phyloP scores from a whole-genome alignment of 2,329 filamentous ascomycete genomes.

The Dactylonectria estremocensis region DNA sequence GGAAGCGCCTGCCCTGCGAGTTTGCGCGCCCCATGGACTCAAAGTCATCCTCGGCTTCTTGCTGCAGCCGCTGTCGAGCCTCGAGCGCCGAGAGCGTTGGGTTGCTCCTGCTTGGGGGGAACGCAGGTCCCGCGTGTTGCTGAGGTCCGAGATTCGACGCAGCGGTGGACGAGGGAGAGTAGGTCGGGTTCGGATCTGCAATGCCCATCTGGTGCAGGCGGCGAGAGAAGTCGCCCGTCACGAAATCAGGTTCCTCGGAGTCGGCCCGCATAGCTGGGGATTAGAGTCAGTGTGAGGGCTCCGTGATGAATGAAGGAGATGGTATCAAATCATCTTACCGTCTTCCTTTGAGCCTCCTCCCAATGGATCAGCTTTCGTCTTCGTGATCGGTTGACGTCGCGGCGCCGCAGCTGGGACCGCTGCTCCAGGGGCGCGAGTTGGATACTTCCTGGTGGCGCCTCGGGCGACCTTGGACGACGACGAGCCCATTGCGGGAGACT shows the following conservation, averaged over 20 bases:
- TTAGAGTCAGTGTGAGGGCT: slow-evolving; percentile 25
- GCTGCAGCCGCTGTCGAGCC: slow-evolving; percentile 62
- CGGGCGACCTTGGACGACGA: slow-evolving; percentile 62
- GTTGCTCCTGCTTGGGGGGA: slow-evolving; percentile 56
- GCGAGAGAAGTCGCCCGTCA: slow-evolving; percentile 62
- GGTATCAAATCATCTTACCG: slow-evolving; percentile 29
- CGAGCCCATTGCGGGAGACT: slow-evolving; percentile 58
- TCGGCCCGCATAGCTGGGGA: slow-evolving; percentile 58
- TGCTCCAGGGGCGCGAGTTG: slow-evolving; percentile 54
- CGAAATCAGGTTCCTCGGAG: slow-evolving; percentile 58
- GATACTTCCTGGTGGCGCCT: slow-evolving; percentile 61
- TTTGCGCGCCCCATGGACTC: slow-evolving; percentile 55
- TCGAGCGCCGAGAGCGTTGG: slow-evolving; percentile 65
- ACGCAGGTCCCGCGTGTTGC: slow-evolving; percentile 46
- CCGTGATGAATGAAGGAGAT: background rate
- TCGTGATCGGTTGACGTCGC: slow-evolving; percentile 37
- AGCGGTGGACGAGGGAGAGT: slow-evolving; percentile 67
- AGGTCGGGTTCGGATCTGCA: slow-evolving; percentile 68
- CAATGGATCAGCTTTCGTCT: slow-evolving; percentile 20
- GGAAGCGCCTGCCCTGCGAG: slow-evolving; percentile 59
- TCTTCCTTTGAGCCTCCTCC: slow-evolving; percentile 39
- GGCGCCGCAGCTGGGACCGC: slow-evolving; percentile 39
- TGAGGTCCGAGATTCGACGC: slow-evolving; percentile 37
- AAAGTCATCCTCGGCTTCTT: slow-evolving; percentile 61
- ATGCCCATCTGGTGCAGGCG: slow-evolving; percentile 70